Percentiles rank a stretch among this genome's conserved stretches.
These are phyloP conservation scores for Lasiodiplodia gonubiensis DNA, from an alignment of 2,329 filamentous ascomycete genomes.

Conservation along the genomic window DNA sequence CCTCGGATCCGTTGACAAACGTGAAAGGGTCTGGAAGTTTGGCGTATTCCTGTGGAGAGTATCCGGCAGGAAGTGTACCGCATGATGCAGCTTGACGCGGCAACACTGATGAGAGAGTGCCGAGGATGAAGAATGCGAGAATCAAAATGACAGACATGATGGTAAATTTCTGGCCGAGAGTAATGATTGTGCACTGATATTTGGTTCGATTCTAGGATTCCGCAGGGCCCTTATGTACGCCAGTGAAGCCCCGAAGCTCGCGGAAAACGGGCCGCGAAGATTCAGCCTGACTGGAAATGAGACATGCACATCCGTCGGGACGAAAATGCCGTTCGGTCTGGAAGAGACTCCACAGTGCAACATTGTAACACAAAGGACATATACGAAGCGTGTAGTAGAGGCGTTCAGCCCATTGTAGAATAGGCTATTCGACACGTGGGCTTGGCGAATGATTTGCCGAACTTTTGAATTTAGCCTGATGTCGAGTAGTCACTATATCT, in stretches of 20 bases:
- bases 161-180: not conserved
- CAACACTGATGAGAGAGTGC: not conserved
- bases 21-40: conserved; percentile 48
- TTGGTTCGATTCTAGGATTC: not conserved
- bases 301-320: not conserved
- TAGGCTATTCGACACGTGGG: conserved; percentile 7
- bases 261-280: conserved; percentile 3
- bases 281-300: not conserved
- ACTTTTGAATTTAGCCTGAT: conserved; percentile 8
- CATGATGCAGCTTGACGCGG: conserved; percentile 10
- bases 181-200: not conserved
- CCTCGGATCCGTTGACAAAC: conserved; percentile 44
- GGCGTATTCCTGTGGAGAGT: conserved; percentile 38
- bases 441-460: conserved; percentile 4
- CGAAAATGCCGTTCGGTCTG: not conserved
- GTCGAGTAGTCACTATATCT: not conserved
- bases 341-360: not conserved
- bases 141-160: not conserved
- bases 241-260: not conserved
- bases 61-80: conserved; percentile 36
- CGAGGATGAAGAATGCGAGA: not conserved
- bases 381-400: not conserved
- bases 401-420: not conserved
- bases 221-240: not conserved
- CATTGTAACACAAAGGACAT: not conserved